Conservation (phyloP, 164 flowering plant genomes). For the Berberis thunbergii region DNA sequence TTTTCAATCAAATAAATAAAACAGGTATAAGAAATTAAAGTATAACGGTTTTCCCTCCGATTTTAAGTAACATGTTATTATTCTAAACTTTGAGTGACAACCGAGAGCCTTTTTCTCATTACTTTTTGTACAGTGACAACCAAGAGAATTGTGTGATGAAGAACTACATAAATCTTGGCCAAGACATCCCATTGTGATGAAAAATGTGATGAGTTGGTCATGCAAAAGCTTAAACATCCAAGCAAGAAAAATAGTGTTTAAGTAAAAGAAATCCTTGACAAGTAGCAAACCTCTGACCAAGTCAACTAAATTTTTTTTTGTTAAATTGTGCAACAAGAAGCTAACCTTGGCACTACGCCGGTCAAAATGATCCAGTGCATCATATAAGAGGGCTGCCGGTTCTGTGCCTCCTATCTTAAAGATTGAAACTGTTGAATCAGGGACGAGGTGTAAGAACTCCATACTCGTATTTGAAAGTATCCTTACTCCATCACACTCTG, state of each 20-base stretch:
- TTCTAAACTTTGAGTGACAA: too few species aligned
- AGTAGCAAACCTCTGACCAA: not conserved
- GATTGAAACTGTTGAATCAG: constrained; percentile 87
- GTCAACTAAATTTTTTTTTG: not conserved
- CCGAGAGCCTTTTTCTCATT: too few species aligned
- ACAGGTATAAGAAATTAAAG: too few species aligned
- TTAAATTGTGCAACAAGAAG: not conserved
- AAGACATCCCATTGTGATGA: too few species aligned
- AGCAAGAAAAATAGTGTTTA: not conserved
- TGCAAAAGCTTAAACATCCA: too few species aligned
- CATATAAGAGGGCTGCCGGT: constrained; percentile 85
- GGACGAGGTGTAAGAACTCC: constrained; percentile 91
- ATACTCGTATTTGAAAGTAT: constrained; percentile 79
- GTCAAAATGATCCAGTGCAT: constrained; percentile 97
- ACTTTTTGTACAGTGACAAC: too few species aligned
- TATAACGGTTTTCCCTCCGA: too few species aligned
- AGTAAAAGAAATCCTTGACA: not conserved
- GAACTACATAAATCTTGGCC: too few species aligned
- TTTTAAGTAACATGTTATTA: too few species aligned
- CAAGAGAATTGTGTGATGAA: too few species aligned
- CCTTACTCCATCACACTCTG: constrained; percentile 97
- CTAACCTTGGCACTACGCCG: constrained; percentile 88
- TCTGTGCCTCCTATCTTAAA: constrained; percentile 90
- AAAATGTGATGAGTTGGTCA: too few species aligned
- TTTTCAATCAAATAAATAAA: too few species aligned